phyloP scores from a whole-genome alignment of 2,329 filamentous ascomycete species.

The Periglandula ipomoeae region DNA sequence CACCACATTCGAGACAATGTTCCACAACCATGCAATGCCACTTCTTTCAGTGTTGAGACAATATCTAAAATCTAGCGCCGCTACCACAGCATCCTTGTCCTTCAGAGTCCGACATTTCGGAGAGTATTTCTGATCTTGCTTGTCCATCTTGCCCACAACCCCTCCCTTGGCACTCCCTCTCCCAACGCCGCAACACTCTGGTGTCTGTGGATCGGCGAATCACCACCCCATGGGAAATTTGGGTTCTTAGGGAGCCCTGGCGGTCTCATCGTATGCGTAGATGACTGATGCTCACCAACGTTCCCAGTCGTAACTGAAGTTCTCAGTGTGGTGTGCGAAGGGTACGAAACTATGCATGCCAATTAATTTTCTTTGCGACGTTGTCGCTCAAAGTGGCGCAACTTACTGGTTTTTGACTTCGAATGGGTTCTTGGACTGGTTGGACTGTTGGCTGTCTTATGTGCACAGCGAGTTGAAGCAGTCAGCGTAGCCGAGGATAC shows the following conservation, averaged over 20 bases:
- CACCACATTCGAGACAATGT: neutral
- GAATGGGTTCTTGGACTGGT: neutral
- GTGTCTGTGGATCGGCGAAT: slow-evolving; percentile 26
- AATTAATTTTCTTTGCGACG: neutral
- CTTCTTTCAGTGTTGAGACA: neutral
- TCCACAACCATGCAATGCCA: neutral
- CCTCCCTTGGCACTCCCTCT: slow-evolving; percentile 12
- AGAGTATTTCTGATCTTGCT: neutral
- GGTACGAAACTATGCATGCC: neutral
- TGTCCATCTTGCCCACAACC: slow-evolving; percentile 5
- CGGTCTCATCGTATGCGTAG: slow-evolving; percentile 10
- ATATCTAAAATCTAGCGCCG: neutral
- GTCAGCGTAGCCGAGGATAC: neutral
- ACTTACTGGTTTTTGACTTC: neutral
- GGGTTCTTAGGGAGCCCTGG: slow-evolving; percentile 19
- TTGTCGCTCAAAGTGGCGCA: neutral
- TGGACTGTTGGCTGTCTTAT: neutral
- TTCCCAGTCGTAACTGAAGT: slow-evolving; percentile 8
- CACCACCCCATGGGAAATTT: slow-evolving; percentile 28
- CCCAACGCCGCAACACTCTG: slow-evolving; percentile 19
- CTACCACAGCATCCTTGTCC: no score
- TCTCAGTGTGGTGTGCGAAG: slow-evolving; percentile 7
- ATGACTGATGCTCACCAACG: slow-evolving; percentile 10
- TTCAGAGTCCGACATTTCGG: neutral
- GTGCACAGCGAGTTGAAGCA: neutral